Evolutionary conservation across 306 rosid species (phyloP).

Genomic region (Ormosia semicastrata): DNA sequence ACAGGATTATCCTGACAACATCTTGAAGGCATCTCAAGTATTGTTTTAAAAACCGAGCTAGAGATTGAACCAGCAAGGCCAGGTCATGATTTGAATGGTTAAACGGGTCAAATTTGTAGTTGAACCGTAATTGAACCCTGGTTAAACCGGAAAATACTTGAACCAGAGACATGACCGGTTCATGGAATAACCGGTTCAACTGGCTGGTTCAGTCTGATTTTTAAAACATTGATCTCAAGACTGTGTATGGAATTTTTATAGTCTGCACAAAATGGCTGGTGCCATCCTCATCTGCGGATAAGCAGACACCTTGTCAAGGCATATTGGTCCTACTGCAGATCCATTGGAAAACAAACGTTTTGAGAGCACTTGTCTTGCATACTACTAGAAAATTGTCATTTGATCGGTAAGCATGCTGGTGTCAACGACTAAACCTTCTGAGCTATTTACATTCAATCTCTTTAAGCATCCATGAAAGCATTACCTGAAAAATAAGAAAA

Average conservation of each 20-base stretch:
- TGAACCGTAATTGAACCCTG: too few species aligned
- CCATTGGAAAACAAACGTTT: neutral
- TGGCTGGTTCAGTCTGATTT: too few species aligned
- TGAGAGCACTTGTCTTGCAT: neutral
- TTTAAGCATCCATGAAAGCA: neutral
- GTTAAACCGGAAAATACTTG: too few species aligned
- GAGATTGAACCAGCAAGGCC: too few species aligned
- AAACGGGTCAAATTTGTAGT: too few species aligned
- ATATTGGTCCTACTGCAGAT: neutral
- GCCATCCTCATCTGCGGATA: neutral
- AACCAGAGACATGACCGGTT: too few species aligned
- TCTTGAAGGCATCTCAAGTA: neutral
- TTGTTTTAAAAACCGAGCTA: too few species aligned
- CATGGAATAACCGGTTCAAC: too few species aligned
- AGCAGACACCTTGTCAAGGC: neutral
- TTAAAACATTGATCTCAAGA: neutral
- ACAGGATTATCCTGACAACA: neutral
- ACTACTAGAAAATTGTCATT: neutral
- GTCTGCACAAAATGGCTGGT: neutral
- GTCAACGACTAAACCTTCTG: neutral
- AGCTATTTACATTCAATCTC: neutral
- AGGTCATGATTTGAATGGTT: too few species aligned
- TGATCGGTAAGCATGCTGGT: neutral
- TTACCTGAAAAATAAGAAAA: neutral
- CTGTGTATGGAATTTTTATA: neutral